phyloP scores from a whole-genome alignment of 2,329 filamentous ascomycete genomes.

The Neonectria coccinea region DNA sequence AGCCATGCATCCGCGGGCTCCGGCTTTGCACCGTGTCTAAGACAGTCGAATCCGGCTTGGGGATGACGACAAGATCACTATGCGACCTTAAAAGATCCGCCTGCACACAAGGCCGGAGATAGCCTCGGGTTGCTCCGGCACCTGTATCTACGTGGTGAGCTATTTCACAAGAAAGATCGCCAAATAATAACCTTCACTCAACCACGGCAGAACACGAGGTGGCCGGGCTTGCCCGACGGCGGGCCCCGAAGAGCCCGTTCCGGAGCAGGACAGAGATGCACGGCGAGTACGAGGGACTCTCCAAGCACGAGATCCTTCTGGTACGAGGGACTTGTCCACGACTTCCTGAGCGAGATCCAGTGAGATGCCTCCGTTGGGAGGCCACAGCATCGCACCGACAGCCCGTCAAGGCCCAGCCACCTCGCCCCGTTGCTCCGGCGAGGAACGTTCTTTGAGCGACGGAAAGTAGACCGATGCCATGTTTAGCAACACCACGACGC shows the following conservation, averaged over 20 bases:
- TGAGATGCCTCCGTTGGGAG: neutral
- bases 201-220: neutral
- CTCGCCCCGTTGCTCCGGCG: neutral
- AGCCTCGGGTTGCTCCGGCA: neutral
- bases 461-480: slow-evolving; percentile 25
- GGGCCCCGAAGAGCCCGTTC: neutral
- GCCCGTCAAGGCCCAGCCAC: neutral
- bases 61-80: neutral
- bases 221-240: neutral
- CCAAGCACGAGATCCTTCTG: neutral
- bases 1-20: neutral
- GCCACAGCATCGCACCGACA: slow-evolving; percentile 2
- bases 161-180: neutral
- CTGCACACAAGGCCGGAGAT: neutral
- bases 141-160: neutral
- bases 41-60: neutral
- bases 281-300: neutral
- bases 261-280: neutral
- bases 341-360: neutral
- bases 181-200: neutral
- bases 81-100: neutral
- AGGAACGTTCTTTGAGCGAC: slow-evolving; percentile 11
- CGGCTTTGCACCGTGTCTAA: neutral
- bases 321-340: neutral
- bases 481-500: slow-evolving; percentile 41